These are phyloP conservation scores for Colletotrichum chlorophyti DNA, from an alignment of 2,329 filamentous ascomycete genomes.

Conservation along the genomic window DNA sequence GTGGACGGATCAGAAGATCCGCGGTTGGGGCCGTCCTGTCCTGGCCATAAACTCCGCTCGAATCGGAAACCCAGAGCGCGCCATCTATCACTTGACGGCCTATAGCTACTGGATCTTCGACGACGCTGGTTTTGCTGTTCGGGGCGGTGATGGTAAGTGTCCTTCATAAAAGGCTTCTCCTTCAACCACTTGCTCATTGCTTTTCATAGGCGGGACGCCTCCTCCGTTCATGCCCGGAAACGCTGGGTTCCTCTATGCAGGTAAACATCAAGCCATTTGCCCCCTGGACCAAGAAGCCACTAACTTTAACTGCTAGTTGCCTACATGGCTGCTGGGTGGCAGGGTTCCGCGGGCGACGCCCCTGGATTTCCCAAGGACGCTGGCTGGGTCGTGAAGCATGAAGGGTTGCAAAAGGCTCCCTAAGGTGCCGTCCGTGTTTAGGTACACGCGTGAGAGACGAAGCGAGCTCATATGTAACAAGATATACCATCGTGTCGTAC, in stretches of 20 bases:
- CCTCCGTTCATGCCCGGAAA: conserved; percentile 46
- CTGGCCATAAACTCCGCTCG: conserved; percentile 52
- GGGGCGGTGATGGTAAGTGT: conserved; percentile 35
- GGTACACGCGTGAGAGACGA: not conserved
- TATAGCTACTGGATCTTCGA: conserved; percentile 50
- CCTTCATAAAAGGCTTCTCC: not conserved
- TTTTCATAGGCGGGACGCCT: conserved; percentile 30
- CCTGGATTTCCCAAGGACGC: conserved; percentile 44
- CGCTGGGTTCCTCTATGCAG: conserved; percentile 43
- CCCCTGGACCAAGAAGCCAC: rapidly evolving
- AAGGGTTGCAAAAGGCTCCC: conserved; percentile 40
- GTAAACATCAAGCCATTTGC: conserved; percentile 15
- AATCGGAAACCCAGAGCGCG: conserved; percentile 48
- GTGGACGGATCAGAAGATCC: conserved; percentile 50
- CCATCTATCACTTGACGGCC: conserved; percentile 48
- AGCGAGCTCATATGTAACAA: too few relatives aligned
- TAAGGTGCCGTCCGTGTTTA: not conserved
- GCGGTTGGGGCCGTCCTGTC: conserved; percentile 54
- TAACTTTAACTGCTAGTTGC: conserved; percentile 34
- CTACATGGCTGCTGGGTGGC: conserved; percentile 39
- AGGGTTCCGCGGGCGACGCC: conserved; percentile 32
- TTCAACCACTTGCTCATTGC: not conserved
- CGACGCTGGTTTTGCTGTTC: conserved; percentile 43
- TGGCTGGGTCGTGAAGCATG: conserved; percentile 42
- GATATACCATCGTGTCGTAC: too few relatives aligned